Percentiles rank a stretch among this genome's conserved stretches.
phyloP scores from a whole-genome alignment of 2,329 filamentous ascomycete species.

The Talaromyces marneffei region DNA sequence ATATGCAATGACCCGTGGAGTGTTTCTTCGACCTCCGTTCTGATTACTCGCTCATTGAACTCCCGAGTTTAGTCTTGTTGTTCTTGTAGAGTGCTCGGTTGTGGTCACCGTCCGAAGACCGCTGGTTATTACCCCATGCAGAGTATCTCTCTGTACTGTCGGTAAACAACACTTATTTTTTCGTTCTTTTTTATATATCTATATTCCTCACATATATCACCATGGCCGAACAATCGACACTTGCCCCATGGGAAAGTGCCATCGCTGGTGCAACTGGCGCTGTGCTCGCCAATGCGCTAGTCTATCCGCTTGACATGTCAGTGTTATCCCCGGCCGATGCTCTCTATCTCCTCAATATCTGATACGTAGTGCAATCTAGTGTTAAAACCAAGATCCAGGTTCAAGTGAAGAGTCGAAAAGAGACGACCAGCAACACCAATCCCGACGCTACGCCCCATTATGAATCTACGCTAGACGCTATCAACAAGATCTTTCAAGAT shows the following conservation, averaged over 20 bases:
- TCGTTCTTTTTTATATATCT: background rate
- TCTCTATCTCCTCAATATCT: constrained; percentile 14
- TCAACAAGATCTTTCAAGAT: constrained; percentile 71
- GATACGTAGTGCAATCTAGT: constrained; percentile 43
- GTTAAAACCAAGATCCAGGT: constrained; percentile 96
- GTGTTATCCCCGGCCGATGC: constrained; percentile 28
- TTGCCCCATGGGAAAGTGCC: constrained; percentile 90
- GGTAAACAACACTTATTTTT: background rate
- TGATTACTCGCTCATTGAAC: background rate
- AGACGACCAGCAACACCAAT: constrained; percentile 38
- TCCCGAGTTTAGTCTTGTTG: background rate
- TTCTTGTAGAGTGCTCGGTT: background rate
- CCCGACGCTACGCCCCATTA: constrained; percentile 63
- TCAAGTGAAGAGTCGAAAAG: constrained; percentile 65
- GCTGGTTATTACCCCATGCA: background rate
- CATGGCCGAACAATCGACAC: constrained; percentile 59
- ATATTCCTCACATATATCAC: background rate
- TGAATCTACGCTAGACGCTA: constrained; percentile 78
- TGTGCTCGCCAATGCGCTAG: constrained; percentile 87
- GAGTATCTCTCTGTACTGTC: background rate
- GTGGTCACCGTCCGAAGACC: background rate
- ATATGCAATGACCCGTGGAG: background rate
- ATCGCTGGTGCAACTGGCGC: constrained; percentile 89
- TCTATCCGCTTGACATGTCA: constrained; percentile 96
- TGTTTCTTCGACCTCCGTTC: background rate